Conservation (phyloP, 2,329 filamentous ascomycete genomes). For the Aspergillus spinulosporus region DNA sequence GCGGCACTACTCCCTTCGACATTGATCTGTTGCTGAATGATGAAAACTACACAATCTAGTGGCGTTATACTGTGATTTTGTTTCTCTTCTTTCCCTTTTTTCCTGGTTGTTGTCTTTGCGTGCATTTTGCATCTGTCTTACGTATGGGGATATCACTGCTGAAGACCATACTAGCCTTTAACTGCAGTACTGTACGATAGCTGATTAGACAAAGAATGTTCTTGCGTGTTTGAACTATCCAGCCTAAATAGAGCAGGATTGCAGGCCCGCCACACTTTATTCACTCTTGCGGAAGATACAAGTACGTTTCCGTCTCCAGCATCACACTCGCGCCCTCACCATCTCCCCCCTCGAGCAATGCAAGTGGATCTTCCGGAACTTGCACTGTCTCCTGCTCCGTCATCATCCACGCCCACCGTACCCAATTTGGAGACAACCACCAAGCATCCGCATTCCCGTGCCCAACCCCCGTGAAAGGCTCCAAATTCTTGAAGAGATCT, state of each 20-base stretch:
- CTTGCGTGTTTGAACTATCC: background rate
- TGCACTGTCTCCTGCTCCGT: conserved; percentile 42
- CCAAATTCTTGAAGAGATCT: conserved; percentile 19
- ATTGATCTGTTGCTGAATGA: conserved; percentile 9
- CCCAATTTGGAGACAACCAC: conserved; percentile 41
- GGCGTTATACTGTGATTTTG: conserved; percentile 8
- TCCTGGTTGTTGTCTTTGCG: conserved; percentile 3
- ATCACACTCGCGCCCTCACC: conserved; percentile 21
- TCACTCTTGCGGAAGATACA: conserved; percentile 39
- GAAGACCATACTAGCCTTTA: conserved; percentile 7
- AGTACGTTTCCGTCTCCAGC: conserved; percentile 34
- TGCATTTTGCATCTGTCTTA: conserved; percentile 14
- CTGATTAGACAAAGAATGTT: conserved; percentile 13
- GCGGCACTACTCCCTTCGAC: conserved; percentile 7
- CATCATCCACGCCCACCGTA: conserved; percentile 48
- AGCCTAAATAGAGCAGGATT: background rate
- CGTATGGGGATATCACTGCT: conserved; percentile 11
- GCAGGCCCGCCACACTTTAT: background rate
- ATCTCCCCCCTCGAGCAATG: conserved; percentile 26
- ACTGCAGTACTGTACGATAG: conserved; percentile 15
- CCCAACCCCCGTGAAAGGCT: conserved; percentile 23
- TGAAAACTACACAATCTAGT: conserved; percentile 11
- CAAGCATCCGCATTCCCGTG: conserved; percentile 28
- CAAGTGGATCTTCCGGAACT: conserved; percentile 37
- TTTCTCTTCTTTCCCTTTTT: background rate